Conservation (phyloP, 2,329 filamentous ascomycete species). For the Xylaria sp. region DNA sequence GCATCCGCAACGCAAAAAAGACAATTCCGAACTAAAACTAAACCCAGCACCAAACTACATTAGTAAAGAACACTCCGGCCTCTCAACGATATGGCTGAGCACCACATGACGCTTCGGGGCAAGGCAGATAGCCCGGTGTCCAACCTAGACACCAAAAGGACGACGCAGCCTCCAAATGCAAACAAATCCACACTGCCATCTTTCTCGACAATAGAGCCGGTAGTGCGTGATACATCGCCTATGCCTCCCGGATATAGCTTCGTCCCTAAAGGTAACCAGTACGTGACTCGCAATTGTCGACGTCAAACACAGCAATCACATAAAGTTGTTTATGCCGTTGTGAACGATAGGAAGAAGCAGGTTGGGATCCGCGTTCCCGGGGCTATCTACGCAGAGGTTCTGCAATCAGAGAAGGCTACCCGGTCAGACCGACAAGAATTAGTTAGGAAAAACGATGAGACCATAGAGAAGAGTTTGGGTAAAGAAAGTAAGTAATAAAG, state of each 20-base stretch:
- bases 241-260: slow-evolving; percentile 28
- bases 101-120: slow-evolving; percentile 12
- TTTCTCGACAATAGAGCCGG: slow-evolving; percentile 19
- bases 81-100: background rate
- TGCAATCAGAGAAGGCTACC: slow-evolving; percentile 9
- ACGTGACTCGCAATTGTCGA: slow-evolving; percentile 33
- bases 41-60: background rate
- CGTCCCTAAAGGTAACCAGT: slow-evolving; percentile 29
- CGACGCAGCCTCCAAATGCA: background rate
- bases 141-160: background rate
- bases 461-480: slow-evolving; percentile 20
- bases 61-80: background rate
- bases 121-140: background rate
- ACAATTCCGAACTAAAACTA: background rate
- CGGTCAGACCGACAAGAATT: background rate
- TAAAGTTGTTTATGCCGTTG: slow-evolving; percentile 23
- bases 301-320: slow-evolving; percentile 20
- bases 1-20: background rate
- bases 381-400: slow-evolving; percentile 14
- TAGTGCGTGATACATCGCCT: slow-evolving; percentile 25
- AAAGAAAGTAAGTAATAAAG: slow-evolving; percentile 26
- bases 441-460: slow-evolving; percentile 25
- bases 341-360: slow-evolving; percentile 21
- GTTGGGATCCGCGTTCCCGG: slow-evolving; percentile 34
- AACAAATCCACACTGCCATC: background rate